Evolutionary conservation across 1,284 basidiomycete species (phyloP).

Genomic region (Apiotrichum siamense): DNA sequence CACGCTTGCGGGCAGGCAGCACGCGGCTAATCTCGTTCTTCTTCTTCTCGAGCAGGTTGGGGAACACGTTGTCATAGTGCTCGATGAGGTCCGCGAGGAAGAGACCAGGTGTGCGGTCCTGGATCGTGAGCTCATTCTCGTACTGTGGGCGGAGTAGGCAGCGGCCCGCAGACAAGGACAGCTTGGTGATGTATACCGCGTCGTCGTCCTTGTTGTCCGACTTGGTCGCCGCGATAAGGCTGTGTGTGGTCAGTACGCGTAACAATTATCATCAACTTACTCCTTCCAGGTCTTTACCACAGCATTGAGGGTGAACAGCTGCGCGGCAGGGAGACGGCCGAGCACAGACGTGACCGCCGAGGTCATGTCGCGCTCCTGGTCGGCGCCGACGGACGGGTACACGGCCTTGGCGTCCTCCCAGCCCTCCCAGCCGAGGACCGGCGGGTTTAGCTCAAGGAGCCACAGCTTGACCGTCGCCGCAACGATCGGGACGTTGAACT

Average conservation of each 20-base stretch:
- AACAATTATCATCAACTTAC: slow-evolving; percentile 49
- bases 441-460: slow-evolving; percentile 76
- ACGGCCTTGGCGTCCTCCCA: slow-evolving; percentile 83
- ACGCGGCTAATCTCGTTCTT: slow-evolving; percentile 76
- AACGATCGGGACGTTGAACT: slow-evolving; percentile 78
- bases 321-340: slow-evolving; percentile 67
- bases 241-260: slow-evolving; percentile 34
- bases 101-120: slow-evolving; percentile 74
- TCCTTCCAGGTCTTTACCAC: slow-evolving; percentile 69
- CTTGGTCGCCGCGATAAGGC: slow-evolving; percentile 64
- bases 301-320: slow-evolving; percentile 74
- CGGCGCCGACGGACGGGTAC: slow-evolving; percentile 66
- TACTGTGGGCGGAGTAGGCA: slow-evolving; percentile 73
- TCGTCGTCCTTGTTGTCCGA: slow-evolving; percentile 58
- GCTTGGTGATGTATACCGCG: slow-evolving; percentile 74
- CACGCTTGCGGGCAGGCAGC: slow-evolving; percentile 74
- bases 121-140: slow-evolving; percentile 75
- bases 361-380: slow-evolving; percentile 56
- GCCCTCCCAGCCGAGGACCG: slow-evolving; percentile 67
- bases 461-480: slow-evolving; percentile 76
- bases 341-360: slow-evolving; percentile 65
- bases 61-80: slow-evolving; percentile 69
- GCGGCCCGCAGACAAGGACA: slow-evolving; percentile 78
- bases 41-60: slow-evolving; percentile 73
- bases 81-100: slow-evolving; percentile 78